Base-by-base conservation (phyloP, 192 early-diverging fungal genomes). In the Linnemannia zychae region DNA sequence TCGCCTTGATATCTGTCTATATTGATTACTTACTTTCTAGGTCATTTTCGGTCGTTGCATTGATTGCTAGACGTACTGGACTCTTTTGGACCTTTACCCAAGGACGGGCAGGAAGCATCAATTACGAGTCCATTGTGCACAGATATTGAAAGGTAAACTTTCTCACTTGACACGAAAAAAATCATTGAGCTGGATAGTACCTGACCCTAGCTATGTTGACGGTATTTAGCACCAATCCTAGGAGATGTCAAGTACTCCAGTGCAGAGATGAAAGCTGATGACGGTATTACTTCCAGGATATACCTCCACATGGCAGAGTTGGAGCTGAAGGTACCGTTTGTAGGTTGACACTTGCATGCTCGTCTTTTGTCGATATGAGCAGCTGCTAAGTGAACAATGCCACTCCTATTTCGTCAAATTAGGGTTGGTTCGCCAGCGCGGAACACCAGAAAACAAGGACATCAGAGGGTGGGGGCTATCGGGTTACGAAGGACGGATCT, bases 101-200 rank as follows among this genome's bases (percentile, higher is more conserved):
- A n/a, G 48, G 69, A 82, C 80, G 16, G 80, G 80, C 0, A 75
- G 80, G 22, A 82, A 82, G 24, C 80, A 82, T 60, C 80, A 82
- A 31, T 34, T 82, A 9, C 80, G 80, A 22, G 67, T 82, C 20
- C 80, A 82, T 31, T 82, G 80, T 33, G 80, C 80, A 7, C 66
- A 82, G 40, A 3, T 82, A 44, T 13, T 82, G 40, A 34, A 65
- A 11, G 80, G 80, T 82, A 76, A 38, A 28, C 18, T 12, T 22
- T 44, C 60, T 36, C 15, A 18, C 52, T 33, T 33, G 15, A 5
- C 1, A 33, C 34, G n/a, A 7, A 28, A 47, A 22, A 2, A 7
- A 33, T n/a, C 37, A 24, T 44, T 74, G 57, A 31, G 15, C 34
- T 44, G 40, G 40, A 44, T 34, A 18, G 31, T 18, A 6, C 13